A percentile compares a stretch with the other conserved stretches of the same genome.
Evolutionary conservation across 176 grass and related monocot species (phyloP).

Genomic region (Aegilops longissima): DNA sequence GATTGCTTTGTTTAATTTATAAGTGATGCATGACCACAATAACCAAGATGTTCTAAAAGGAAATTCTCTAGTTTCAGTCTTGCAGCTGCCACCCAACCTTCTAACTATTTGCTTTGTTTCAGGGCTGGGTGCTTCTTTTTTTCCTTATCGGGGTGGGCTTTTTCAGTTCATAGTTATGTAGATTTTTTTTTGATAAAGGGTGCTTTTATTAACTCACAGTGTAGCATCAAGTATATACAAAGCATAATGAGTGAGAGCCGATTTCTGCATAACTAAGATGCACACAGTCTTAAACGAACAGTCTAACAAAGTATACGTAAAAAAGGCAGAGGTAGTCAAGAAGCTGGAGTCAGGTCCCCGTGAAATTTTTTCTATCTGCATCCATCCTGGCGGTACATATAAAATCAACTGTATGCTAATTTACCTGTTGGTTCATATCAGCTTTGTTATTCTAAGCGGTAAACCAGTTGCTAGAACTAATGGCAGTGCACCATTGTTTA

Average conservation of each 20-base stretch:
- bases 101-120: not conserved
- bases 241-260: too few relatives aligned
- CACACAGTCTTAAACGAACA: too few relatives aligned
- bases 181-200: constrained; percentile 59
- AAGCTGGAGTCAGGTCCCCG: constrained; percentile 83
- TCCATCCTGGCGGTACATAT: constrained; percentile 76
- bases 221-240: too few relatives aligned
- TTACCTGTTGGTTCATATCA: too few relatives aligned
- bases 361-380: constrained; percentile 82
- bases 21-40: constrained; percentile 9
- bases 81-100: not conserved
- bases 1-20: not conserved
- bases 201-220: too few relatives aligned
- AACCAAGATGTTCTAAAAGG: not conserved
- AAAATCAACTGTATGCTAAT: too few relatives aligned
- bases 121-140: not conserved
- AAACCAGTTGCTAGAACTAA: too few relatives aligned
- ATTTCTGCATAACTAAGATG: constrained; percentile 11
- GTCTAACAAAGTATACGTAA: too few relatives aligned
- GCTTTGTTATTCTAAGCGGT: too few relatives aligned
- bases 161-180: not conserved
- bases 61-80: not conserved
- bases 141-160: not conserved
- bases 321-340: constrained; percentile 69
- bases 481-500: too few relatives aligned